phyloP scores from a whole-genome alignment of 768 basidiomycete species.

The Mrakia blollopis region DNA sequence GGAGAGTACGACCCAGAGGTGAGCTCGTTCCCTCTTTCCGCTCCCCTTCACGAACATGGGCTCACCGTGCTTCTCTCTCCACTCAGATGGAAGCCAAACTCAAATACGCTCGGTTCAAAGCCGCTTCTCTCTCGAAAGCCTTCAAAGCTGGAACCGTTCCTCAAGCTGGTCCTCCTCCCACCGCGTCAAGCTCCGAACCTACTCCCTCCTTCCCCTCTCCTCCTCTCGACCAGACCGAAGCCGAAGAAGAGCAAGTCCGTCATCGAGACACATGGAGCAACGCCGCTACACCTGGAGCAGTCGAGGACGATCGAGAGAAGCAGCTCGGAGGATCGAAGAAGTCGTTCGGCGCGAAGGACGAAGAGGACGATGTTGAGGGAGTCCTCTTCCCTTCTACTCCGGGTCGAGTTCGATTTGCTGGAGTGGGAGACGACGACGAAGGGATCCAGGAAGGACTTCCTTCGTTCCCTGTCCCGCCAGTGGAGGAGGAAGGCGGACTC shows the following conservation, averaged over 20 bases:
- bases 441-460: slow-evolving; percentile 17
- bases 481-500: slow-evolving; percentile 1
- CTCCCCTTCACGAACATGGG: background rate
- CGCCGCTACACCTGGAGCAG: slow-evolving; percentile 65
- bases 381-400: slow-evolving; percentile 18
- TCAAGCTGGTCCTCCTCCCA: slow-evolving; percentile 27
- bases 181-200: slow-evolving; percentile 25
- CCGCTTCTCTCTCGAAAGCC: slow-evolving; percentile 88
- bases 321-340: background rate
- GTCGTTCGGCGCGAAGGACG: background rate
- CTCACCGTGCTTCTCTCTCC: background rate
- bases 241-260: background rate
- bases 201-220: slow-evolving; percentile 32
- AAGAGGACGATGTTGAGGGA: slow-evolving; percentile 17
- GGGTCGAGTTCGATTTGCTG: slow-evolving; percentile 5
- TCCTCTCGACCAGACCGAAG: slow-evolving; percentile 26
- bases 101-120: slow-evolving; percentile 95
- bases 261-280: slow-evolving; percentile 58
- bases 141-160: slow-evolving; percentile 68
- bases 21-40: slow-evolving; percentile 17
- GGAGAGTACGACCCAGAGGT: slow-evolving; percentile 45
- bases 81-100: slow-evolving; percentile 76
- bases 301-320: slow-evolving; percentile 31
- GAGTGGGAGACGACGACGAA: slow-evolving; percentile 16
- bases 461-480: slow-evolving; percentile 12